A percentile compares a stretch with the other conserved stretches of the same genome.
Conservation (phyloP, 1,139 yeast species). For the Geotrichum macrosporum region DNA sequence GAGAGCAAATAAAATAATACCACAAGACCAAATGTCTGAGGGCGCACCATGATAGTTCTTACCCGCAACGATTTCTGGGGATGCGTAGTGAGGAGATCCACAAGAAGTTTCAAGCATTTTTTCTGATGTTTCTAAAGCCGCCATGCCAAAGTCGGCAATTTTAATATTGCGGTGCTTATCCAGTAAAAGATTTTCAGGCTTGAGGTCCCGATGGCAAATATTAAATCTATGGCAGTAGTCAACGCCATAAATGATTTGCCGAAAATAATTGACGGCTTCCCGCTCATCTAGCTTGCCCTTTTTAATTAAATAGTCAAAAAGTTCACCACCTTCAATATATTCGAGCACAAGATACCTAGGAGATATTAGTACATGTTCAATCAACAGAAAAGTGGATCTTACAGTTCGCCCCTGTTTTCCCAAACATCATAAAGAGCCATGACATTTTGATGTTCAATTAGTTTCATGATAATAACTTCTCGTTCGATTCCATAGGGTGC, state of each 20-base stretch:
- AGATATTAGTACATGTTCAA: conserved; percentile 7
- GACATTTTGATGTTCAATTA: conserved; percentile 87
- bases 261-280: conserved; percentile 85
- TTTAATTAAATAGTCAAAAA: conserved; percentile 84
- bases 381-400: conserved; percentile 17
- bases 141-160: conserved; percentile 99
- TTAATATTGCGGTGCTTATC: conserved; percentile 86
- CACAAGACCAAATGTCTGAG: conserved; percentile 98
- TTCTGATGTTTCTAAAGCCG: conserved; percentile 88
- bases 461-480: conserved; percentile 87
- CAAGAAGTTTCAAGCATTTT: conserved; percentile 88
- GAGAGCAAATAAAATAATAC: conserved; percentile 87
- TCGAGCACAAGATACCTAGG: conserved; percentile 70
- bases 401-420: conserved; percentile 90
- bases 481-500: conserved; percentile 89
- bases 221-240: conserved; percentile 90
- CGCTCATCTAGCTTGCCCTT: conserved; percentile 82
- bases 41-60: conserved; percentile 94
- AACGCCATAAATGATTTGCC: conserved; percentile 88
- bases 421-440: conserved; percentile 96
- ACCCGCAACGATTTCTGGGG: conserved; percentile 96
- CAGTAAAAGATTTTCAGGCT: conserved; percentile 85
- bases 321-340: conserved; percentile 95
- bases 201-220: conserved; percentile 85
- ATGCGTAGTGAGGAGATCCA: conserved; percentile 97